A percentile compares a stretch with the other conserved stretches of the same genome.
Evolutionary conservation across 495 filamentous ascomycete genomes (phyloP).

Genomic region (Podospora tetraspora): DNA sequence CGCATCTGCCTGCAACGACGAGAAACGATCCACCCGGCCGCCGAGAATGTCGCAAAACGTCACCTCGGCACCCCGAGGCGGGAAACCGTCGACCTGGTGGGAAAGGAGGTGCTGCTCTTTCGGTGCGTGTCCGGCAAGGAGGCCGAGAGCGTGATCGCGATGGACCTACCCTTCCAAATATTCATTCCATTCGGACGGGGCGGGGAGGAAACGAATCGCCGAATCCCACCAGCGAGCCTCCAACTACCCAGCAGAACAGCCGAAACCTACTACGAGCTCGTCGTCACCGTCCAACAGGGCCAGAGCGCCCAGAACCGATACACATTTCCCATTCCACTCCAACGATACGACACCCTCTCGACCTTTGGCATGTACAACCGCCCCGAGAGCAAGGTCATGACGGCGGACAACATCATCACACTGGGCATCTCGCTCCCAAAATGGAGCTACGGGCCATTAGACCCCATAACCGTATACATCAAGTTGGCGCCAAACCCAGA

Average conservation of each 20-base stretch:
- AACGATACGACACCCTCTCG: conserved; percentile 90
- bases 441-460: conserved; percentile 94
- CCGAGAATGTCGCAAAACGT: conserved; percentile 88
- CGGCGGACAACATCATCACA: conserved; percentile 86
- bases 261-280: conserved; percentile 94
- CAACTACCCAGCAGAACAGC: conserved; percentile 87
- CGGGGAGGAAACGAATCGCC: conserved; percentile 76
- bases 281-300: conserved; percentile 92
- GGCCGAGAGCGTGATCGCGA: conserved; percentile 82
- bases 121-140: conserved; percentile 78
- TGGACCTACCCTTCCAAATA: conserved; percentile 95
- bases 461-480: conserved; percentile 93
- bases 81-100: conserved; percentile 86
- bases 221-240: conserved; percentile 88
- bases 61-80: conserved; percentile 88
- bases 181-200: conserved; percentile 94
- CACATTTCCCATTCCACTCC: conserved; percentile 82
- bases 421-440: conserved; percentile 84
- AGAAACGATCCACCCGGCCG: conserved; percentile 94
- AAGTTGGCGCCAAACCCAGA: conserved; percentile 88
- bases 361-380: conserved; percentile 99
- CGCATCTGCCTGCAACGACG: conserved; percentile 87
- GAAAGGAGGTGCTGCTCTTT: conserved; percentile 90
- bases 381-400: conserved; percentile 77
- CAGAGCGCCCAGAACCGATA: conserved; percentile 81